Evolutionary conservation across 2,329 filamentous ascomycete genomes (phyloP), one percentile per base, ranked within the genome.

Genomic region (Aspergillus sp.): DNA sequence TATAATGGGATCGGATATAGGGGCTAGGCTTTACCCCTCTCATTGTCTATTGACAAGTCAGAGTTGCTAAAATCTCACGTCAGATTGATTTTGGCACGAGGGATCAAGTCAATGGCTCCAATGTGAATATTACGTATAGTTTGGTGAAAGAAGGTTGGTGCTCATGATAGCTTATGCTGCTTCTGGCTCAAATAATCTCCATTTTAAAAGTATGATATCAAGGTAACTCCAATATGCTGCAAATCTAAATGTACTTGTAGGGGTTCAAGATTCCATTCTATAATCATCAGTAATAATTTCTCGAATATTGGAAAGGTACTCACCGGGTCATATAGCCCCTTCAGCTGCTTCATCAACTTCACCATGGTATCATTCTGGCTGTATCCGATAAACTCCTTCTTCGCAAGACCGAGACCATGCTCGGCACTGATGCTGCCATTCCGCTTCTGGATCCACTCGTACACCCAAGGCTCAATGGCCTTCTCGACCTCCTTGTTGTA

Each of bases 201-300:
- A 36, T 13, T 36, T 36, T 36, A 2, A 36, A 6, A 5, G 7
- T 36, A 4, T 30, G 30, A 36, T 36, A 36, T 36, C 30, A 36
- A 13, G 30, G 30, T 36, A 36, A 36, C 30, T 36, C 30, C 30
- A 13, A 36, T 13, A 13, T 12, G 30, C 30, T 36, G 30, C 30
- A 13, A 13, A 13, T 66, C 63, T 74, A 79, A 52, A 98, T 90
- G 76, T 97, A 98, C 80, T 98, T 98, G 83, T 98, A 98, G 0
- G 94, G 94, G 79, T 97, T 98, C 92, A 98, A 96, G 78, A 98
- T 98, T 51, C 92, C 93, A 69, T 97, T 97, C 92, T 96, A 68
- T 32, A 60, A 60, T 72, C 66, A 71, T 55, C 10, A 6, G 51
- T 30, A 55, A 32, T 1, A 15, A 30, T 23, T 47, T 8, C 6